A percentile compares a stretch with the other conserved stretches of the same genome.
Conservation (phyloP, 176 grass and related monocot genomes). For the Secale cereale region DNA sequence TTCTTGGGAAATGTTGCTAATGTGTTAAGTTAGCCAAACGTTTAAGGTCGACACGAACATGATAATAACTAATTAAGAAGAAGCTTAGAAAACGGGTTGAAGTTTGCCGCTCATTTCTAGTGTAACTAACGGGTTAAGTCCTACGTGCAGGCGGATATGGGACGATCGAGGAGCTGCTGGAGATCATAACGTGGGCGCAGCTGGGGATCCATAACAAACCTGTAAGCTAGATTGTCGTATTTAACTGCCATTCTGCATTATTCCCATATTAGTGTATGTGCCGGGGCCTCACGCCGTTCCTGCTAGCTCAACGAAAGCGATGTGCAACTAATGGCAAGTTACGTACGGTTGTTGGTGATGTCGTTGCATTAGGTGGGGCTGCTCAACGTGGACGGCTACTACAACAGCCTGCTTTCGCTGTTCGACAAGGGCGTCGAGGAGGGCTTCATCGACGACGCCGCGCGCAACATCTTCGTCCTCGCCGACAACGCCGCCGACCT, state of each 20-base stretch:
- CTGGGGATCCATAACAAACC: slow-evolving; percentile 95
- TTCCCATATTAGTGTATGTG: background rate
- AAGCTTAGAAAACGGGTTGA: background rate
- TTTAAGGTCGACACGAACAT: background rate
- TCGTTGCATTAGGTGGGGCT: slow-evolving; percentile 60
- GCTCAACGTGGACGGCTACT: slow-evolving; percentile 95
- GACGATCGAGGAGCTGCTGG: slow-evolving; percentile 92
- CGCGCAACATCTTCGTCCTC: slow-evolving; percentile 68
- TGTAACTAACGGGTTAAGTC: background rate
- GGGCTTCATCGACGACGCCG: slow-evolving; percentile 76
- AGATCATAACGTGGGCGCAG: slow-evolving; percentile 94
- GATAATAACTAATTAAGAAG: background rate
- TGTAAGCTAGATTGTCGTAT: slow-evolving; percentile 56
- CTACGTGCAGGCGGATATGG: slow-evolving; percentile 71
- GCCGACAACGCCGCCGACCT: slow-evolving; percentile 63
- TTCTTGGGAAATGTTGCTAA: no score
- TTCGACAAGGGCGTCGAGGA: slow-evolving; percentile 92
- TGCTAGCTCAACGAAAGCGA: background rate
- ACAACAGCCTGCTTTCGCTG: slow-evolving; percentile 71
- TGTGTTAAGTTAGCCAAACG: background rate
- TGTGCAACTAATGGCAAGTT: background rate
- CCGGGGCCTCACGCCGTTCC: background rate
- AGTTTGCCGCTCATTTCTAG: background rate
- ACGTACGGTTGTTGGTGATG: background rate
- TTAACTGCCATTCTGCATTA: slow-evolving; percentile 34